Evolutionary conservation across 768 basidiomycete genomes (phyloP), one percentile per base, ranked within the genome.

Genomic region (Sarcomyxa edulis): DNA sequence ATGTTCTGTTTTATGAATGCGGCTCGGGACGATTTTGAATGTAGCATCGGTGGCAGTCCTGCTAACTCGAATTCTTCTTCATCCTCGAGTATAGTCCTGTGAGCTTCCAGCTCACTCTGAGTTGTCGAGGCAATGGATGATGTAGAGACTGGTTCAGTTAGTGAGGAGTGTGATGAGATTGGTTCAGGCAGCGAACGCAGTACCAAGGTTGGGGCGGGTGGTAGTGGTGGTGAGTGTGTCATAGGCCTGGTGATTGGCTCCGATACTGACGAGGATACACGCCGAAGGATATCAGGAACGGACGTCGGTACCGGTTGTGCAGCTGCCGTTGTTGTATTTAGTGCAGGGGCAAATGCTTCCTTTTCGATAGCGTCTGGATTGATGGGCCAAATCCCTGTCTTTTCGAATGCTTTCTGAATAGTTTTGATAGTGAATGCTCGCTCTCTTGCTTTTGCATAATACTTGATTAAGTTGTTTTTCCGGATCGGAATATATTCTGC

Each of bases 341-440:
- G 45, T 33, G 49, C n/a, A 20, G 50, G 50, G 27, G 44, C 37
- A 34, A 47, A 52, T 25, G 39, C 34, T 21, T 31, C 31, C 9
- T 35, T 25, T 3, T 43, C 44, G 15, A 43, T 35, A 21, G 32
- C 26, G 24, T 35, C 5, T 14, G 33, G 46, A 37, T 53, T 46
- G 5, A 53, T 23, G 14, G 44, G 47, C n/a, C 31, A 45, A 16
- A 51, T 44, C 16, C 50, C 50, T 11, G 43, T 46, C 18, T 45
- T 46, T 33, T 10, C 7, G 25, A 43, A 43, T 29, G 42, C 42
- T n/a, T 24, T 21, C 14, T 7, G 9, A 28, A 43, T 38, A 5
- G 42, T 43, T n/a, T n/a, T 15, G 11, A 8, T 7, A 21, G 24
- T 37, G 6, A 43, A 38, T 14, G 42, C 42, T 12, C 21, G n/a